Percentiles rank a stretch among this genome's conserved stretches.
Conservation (phyloP, 495 filamentous ascomycete genomes). For the Penicillium desertorum region DNA sequence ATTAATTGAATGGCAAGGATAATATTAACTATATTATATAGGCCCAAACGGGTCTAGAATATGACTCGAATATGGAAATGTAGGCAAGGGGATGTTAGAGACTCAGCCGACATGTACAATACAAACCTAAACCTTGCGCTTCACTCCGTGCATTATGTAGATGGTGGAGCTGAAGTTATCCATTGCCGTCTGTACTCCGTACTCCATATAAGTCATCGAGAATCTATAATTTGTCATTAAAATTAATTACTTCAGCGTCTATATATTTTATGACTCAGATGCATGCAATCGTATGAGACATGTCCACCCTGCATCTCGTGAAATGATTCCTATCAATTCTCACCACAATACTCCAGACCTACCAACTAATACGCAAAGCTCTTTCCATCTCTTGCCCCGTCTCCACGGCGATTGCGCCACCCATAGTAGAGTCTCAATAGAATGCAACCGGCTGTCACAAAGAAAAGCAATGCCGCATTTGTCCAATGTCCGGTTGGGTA, state of each 20-base stretch:
- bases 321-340: not conserved
- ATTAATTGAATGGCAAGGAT: not conserved
- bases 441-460: conserved; percentile 39
- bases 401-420: conserved; percentile 32
- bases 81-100: not conserved
- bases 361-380: conserved; percentile 35
- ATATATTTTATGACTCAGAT: not conserved
- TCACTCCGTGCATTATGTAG: not conserved
- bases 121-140: not conserved
- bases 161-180: not conserved
- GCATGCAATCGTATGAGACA: not conserved
- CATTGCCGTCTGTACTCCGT: not conserved
- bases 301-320: too few relatives aligned
- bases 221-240: not conserved
- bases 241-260: not conserved
- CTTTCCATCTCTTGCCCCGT: conserved; percentile 24
- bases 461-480: conserved; percentile 50
- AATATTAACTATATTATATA: not conserved
- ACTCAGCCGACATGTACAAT: not conserved
- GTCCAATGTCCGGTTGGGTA: conserved; percentile 68
- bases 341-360: not conserved
- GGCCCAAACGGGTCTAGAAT: not conserved
- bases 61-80: not conserved
- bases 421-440: conserved; percentile 40
- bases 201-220: not conserved